These are phyloP conservation scores for Aegilops umbellulata DNA, from an alignment of 176 grass and related monocot species.

Conservation along the genomic window DNA sequence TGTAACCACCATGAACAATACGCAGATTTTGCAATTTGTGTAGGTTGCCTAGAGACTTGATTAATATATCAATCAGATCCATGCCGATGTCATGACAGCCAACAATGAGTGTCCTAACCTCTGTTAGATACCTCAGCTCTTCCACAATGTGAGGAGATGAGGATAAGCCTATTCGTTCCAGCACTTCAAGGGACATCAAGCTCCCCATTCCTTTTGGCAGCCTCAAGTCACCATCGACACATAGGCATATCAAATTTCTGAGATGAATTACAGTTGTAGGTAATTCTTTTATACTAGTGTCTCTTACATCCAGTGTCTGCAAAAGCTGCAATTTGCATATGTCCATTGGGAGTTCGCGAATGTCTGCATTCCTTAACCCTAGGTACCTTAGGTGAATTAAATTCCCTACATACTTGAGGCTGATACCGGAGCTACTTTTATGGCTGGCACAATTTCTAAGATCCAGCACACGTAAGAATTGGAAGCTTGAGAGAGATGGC, in stretches of 20 bases:
- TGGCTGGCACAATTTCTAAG: not conserved
- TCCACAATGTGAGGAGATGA: too few species aligned
- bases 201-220: too few species aligned
- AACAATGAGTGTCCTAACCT: not conserved
- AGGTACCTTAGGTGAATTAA: not conserved
- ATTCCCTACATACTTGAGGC: not conserved
- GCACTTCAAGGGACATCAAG: too few species aligned
- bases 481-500: not conserved
- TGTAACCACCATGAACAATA: fast-evolving
- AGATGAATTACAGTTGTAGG: not conserved
- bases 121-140: not conserved
- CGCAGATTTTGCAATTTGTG: not conserved
- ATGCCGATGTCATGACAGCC: not conserved
- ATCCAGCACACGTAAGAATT: not conserved
- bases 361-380: not conserved
- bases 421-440: not conserved
- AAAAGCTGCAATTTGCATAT: not conserved
- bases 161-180: too few species aligned
- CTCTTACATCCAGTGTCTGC: not conserved
- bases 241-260: not conserved
- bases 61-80: not conserved
- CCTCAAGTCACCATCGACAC: fast-evolving
- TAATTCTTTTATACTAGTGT: not conserved
- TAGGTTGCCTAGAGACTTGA: not conserved
- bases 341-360: not conserved